Conservation (phyloP, 169 alveolate species). For the Eimeria maxima region DNA sequence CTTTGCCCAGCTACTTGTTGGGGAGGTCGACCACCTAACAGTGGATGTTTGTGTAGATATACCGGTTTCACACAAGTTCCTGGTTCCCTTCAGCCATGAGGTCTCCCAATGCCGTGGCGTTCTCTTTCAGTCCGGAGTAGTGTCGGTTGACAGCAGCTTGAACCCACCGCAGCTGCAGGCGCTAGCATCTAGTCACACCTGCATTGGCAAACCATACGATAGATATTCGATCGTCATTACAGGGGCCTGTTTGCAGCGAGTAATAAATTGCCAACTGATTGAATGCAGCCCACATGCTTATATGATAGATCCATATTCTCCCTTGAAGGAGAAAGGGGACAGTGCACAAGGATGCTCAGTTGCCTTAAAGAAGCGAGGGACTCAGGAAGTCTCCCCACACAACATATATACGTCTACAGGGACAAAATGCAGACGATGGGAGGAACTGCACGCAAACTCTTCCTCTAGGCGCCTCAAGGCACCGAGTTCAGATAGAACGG, state of each 20-base stretch:
- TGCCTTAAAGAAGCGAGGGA: not conserved
- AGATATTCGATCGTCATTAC: conserved; percentile 45
- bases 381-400: not conserved
- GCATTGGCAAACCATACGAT: conserved; percentile 4
- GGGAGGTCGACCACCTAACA: conserved; percentile 62
- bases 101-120: conserved; percentile 26
- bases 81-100: conserved; percentile 63
- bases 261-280: conserved; percentile 20
- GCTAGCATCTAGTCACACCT: not conserved
- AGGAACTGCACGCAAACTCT: not conserved
- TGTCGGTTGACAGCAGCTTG: conserved; percentile 37
- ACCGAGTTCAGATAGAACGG: not conserved
- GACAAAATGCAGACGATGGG: not conserved
- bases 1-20: conserved; percentile 35
- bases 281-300: not conserved
- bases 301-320: not conserved
- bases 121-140: conserved; percentile 39
- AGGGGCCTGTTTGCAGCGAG: conserved; percentile 60
- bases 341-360: not conserved
- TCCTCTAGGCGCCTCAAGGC: conserved; percentile 17
- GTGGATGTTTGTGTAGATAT: conserved; percentile 50
- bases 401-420: not conserved
- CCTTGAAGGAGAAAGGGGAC: not conserved
- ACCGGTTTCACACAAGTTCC: conserved; percentile 31
- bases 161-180: not conserved